Evolutionary conservation across 139 green algal species (phyloP), one percentile per base, ranked within the genome.

Genomic region (Deuterostichococcus epilithicus): DNA sequence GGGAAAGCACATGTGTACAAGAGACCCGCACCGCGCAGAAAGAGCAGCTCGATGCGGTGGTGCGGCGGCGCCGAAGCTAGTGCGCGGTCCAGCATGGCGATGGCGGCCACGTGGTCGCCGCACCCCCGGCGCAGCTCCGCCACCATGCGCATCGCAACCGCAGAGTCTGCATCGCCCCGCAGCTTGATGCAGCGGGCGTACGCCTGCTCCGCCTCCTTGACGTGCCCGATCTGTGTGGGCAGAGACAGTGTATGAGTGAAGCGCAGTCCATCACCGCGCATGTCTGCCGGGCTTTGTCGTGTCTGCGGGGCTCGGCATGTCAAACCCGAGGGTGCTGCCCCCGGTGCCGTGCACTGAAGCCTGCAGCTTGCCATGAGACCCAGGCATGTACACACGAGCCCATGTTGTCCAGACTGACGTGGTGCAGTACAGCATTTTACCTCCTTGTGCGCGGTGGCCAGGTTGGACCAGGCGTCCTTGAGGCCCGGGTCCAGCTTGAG

Each of bases 391-490:
- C n/a, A n/a, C n/a, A n/a, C n/a, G n/a, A n/a, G n/a, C 13, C 42
- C 42, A 23, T 8, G 42, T 52, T 52, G 42, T 13, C 42, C 8
- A 13, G 42, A 13, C 13, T 52, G 8, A 52, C 8, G 42, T 8
- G 8, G 42, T 52, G 42, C 42, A 52, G 8, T 13, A 13, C 8
- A 23, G 8, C 42, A 52, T 52, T 52, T 52, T 52, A 91, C 84
- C 81, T 90, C 86, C 59, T 90, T 90, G n/a, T 77, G 47, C 0
- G 77, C 81, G 78, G 92, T 86, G n/a, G 83, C 91, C 80, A 94
- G 86, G 86, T 95, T 94, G 58, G 94, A 77, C 86, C 87, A 92
- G 30, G 85, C 78, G 76, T 97, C 90, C 71, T 83, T 86, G 65
- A 88, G 78, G 60, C 86, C 42, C 4, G 86, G 85, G 45, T 88